Percentiles rank a stretch among this genome's conserved stretches.
Evolutionary conservation across 805 yeast species (phyloP).

Genomic region (Debaryomyces tyrocola): DNA sequence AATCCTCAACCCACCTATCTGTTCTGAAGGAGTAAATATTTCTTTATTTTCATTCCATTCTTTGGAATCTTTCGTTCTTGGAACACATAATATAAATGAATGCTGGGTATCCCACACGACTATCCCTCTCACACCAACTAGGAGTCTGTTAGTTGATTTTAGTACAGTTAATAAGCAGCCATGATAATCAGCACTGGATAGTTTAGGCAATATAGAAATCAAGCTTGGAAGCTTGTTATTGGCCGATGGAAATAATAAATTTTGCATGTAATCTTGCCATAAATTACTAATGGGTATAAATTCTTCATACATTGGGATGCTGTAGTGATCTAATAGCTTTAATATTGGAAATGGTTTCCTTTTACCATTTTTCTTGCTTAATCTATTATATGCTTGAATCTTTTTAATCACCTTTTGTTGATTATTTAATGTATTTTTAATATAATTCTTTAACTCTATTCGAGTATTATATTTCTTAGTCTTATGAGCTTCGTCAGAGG

Average conservation of each 20-base stretch:
- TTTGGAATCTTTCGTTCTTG: conserved; percentile 29
- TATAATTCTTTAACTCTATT: conserved; percentile 42
- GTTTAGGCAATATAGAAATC: conserved; percentile 46
- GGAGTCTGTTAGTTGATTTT: conserved; percentile 53
- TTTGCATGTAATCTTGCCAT: conserved; percentile 72
- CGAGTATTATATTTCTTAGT: conserved; percentile 31
- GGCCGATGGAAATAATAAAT: conserved; percentile 43
- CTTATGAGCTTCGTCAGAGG: conserved; percentile 16
- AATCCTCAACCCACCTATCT: conserved; percentile 63
- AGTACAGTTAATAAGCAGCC: conserved; percentile 68
- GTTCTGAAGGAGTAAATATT: conserved; percentile 22
- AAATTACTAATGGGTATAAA: conserved; percentile 57
- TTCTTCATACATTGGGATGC: conserved; percentile 45
- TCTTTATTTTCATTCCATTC: conserved; percentile 33
- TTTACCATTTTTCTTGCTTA: conserved; percentile 14
- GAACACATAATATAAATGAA: conserved; percentile 62
- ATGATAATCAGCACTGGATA: conserved; percentile 77
- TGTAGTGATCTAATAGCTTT: conserved; percentile 21
- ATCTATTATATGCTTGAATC: conserved; percentile 30
- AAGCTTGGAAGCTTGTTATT: conserved; percentile 24
- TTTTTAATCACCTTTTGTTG: conserved; percentile 42
- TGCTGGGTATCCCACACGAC: conserved; percentile 84
- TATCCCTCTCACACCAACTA: conserved; percentile 69
- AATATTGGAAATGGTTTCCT: conserved; percentile 24
- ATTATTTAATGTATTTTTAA: conserved; percentile 32